Conservation (phyloP, 306 rosid genomes). For the Ammopiptanthus mongolicus region DNA sequence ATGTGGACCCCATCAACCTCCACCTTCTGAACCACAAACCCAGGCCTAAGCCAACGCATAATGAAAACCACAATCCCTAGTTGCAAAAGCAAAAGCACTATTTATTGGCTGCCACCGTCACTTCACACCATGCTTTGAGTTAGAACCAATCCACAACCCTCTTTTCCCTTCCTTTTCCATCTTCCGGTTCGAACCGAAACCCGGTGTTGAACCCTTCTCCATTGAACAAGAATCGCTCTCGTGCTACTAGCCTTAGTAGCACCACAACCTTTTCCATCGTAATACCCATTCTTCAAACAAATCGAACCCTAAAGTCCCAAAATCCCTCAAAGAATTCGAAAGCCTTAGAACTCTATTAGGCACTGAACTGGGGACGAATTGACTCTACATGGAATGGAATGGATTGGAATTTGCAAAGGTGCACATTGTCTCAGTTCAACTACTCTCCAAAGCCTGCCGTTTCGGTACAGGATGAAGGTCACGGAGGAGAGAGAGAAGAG, state of each 20-base stretch:
- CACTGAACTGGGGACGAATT: constrained; percentile 34
- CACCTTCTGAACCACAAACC: constrained; percentile 85
- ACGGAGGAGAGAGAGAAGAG: too few species aligned
- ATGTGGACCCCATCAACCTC: constrained; percentile 95
- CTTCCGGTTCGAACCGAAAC: constrained; percentile 55
- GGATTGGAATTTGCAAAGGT: too few species aligned
- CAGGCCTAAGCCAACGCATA: constrained; percentile 77
- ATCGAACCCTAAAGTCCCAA: constrained; percentile 43
- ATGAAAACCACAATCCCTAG: constrained; percentile 76
- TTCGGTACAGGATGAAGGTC: too few species aligned
- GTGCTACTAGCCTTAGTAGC: constrained; percentile 9
- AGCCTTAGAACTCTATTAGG: constrained; percentile 25
- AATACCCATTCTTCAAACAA: constrained; percentile 26
- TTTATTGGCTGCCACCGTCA: constrained; percentile 94
- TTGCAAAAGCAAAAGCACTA: constrained; percentile 68
- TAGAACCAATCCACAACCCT: constrained; percentile 54
- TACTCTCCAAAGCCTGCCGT: too few species aligned
- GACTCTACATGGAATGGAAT: too few species aligned
- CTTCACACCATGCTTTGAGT: constrained; percentile 51
- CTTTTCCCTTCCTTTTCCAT: constrained; percentile 69
- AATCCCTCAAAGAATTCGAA: constrained; percentile 23
- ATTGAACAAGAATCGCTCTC: constrained; percentile 74
- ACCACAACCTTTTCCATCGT: not conserved
- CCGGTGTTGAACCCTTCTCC: constrained; percentile 38
- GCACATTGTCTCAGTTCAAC: too few species aligned